Evolutionary conservation across 306 rosid species (phyloP), one percentile per base, ranked within the genome.

Genomic region (Parietaria judaica): DNA sequence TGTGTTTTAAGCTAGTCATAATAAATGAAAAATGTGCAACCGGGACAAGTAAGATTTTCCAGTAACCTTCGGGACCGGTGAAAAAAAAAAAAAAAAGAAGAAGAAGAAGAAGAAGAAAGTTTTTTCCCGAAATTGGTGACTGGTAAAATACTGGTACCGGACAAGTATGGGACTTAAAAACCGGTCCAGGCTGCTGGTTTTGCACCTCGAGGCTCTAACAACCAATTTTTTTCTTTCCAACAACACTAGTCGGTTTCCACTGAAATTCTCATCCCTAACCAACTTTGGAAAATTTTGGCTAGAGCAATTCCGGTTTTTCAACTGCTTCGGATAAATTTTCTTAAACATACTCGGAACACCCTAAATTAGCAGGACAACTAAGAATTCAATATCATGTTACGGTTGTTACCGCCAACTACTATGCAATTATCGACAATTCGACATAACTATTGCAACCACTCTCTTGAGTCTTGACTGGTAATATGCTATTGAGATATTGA

Each of bases 331-430:
- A 5, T 54, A 36, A 23, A 17, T 31, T 41, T 41, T 5, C 8
- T 31, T 23, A 7, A 56, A 13, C 10, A 41, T 6, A 34, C 9
- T 11, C 43, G 8, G 4, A 15, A n/a, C 43, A 15, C 14, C 16
- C 3, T 0, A 3, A n/a, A n/a, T 43, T 43, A 45, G 64, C 17
- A 16, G 5, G 2, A 39, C 1, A 1, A 13, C 6, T 15, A 41
- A 5, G 7, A 5, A 36, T 59, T 3, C 48, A 6, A 6, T 34
- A 59, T 59, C 38, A 3, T 38, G 36, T 1, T 41, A 44, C 51
- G 51, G 44, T 8, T 38, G 36, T 4, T 41, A 44, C 51, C 64
- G 44, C 64, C 64, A 60, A 57, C 61, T 57, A 14, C 16, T 17
- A 8, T 39, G 50, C 51, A 35, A 3, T 59, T 41, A 6, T 14